Percentiles rank a stretch among this genome's conserved stretches.
Conservation (phyloP, 2,329 filamentous ascomycete genomes). For the Xenosphaeropsis pyriputrescens region DNA sequence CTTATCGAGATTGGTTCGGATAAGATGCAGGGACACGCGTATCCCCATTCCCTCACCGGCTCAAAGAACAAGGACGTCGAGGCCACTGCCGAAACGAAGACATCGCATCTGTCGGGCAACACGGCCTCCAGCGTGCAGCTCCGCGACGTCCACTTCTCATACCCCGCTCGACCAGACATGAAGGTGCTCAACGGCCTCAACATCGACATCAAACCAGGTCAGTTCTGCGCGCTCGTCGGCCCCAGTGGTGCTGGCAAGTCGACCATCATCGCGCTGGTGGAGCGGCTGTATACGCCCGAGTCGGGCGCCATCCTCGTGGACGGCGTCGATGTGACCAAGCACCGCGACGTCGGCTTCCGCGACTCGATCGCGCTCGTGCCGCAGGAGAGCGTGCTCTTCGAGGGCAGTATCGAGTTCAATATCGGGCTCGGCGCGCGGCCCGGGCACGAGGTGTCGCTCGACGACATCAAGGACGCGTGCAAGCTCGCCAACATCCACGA, state of each 20-base stretch:
- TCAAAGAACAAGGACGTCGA: conserved; percentile 22
- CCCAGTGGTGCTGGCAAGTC: conserved; percentile 54
- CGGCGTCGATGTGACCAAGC: conserved; percentile 25
- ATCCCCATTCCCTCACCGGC: conserved; percentile 1
- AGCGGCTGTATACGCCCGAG: conserved; percentile 30
- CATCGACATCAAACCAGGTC: conserved; percentile 39
- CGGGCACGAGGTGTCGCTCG: conserved; percentile 22
- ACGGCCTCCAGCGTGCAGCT: conserved; percentile 28
- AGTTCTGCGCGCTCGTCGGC: conserved; percentile 50
- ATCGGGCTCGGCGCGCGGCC: conserved; percentile 38
- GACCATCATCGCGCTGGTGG: conserved; percentile 42
- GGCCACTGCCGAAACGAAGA: conserved; percentile 16
- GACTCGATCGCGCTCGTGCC: conserved; percentile 39
- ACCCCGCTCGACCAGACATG: conserved; percentile 45
- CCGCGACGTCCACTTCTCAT: conserved; percentile 45
- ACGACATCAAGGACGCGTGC: conserved; percentile 29
- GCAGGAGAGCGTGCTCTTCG: conserved; percentile 42
- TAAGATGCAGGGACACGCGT: conserved; percentile 8
- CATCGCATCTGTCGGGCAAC: conserved; percentile 1
- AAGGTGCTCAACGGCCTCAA: conserved; percentile 40
- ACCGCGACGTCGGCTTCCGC: conserved; percentile 28
- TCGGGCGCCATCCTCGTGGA: conserved; percentile 10
- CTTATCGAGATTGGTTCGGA: conserved; percentile 29
- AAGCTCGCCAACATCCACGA: conserved; percentile 34
- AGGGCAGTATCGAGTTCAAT: conserved; percentile 40